phyloP scores from a whole-genome alignment of 140 eudicot genomes.

The Eryngium alpinum region DNA sequence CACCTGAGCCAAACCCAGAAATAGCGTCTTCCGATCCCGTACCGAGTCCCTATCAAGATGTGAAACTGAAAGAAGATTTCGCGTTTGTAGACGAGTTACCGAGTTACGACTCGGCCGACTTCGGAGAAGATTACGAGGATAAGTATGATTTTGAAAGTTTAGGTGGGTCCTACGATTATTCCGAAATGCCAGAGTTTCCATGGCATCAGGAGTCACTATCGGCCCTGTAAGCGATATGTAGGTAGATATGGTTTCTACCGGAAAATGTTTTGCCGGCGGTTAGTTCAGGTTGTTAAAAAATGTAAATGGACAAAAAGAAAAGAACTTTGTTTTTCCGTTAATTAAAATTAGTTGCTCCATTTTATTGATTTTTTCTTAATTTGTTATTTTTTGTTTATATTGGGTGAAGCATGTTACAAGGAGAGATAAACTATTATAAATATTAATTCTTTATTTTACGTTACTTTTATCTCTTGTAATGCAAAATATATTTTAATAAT shows the following conservation, averaged over 20 bases:
- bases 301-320: background rate
- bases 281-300: background rate
- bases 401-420: no score
- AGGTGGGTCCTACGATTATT: constrained; percentile 31
- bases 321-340: background rate
- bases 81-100: constrained; percentile 25
- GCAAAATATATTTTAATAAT: no score
- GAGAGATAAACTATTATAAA: no score
- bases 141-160: constrained; percentile 19
- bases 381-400: no score
- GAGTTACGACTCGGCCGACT: constrained; percentile 25
- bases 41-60: background rate
- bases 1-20: background rate
- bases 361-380: no score
- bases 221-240: constrained; percentile 7
- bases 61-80: constrained; percentile 10
- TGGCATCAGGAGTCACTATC: constrained; percentile 36
- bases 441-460: no score
- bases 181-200: constrained; percentile 20
- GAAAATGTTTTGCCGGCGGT: background rate
- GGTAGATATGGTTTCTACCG: background rate
- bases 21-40: background rate
- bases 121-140: constrained; percentile 12
- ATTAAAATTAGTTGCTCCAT: no score
- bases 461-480: no score